phyloP scores from a whole-genome alignment of 345 rosid genomes.

The Noccaea bulbosa region DNA sequence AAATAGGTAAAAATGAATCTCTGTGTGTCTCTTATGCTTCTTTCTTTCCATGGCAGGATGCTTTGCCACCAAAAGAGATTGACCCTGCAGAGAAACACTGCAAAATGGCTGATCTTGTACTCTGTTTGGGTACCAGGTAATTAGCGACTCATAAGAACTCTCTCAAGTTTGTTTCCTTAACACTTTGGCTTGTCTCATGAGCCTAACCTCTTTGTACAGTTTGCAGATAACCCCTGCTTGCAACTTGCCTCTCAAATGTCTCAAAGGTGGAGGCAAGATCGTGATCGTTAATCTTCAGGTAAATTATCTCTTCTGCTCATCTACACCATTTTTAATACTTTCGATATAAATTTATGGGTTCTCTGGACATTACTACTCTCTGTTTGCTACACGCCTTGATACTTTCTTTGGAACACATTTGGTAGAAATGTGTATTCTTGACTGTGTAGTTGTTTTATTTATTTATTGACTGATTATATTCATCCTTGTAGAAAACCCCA shows the following conservation, averaged over 20 bases:
- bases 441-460: not conserved
- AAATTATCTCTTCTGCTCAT: conserved; percentile 18
- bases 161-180: not conserved
- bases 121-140: conserved; percentile 96
- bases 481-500: conserved; percentile 76
- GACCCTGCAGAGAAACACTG: conserved; percentile 89
- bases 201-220: conserved; percentile 53
- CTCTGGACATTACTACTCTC: not conserved
- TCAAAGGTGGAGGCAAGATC: conserved; percentile 87
- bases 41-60: conserved; percentile 61
- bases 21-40: conserved; percentile 1
- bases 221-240: conserved; percentile 99
- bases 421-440: not conserved
- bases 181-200: conserved; percentile 15
- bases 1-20: not conserved
- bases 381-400: not conserved
- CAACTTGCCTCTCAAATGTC: conserved; percentile 94
- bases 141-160: conserved; percentile 18
- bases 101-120: conserved; percentile 83
- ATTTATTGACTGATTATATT: conserved; percentile 27
- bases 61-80: conserved; percentile 85
- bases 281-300: conserved; percentile 98
- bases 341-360: not conserved
- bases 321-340: not conserved
- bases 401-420: conserved; percentile 7